Percentiles rank a stretch among this genome's conserved stretches.
Conservation (phyloP, 768 basidiomycete genomes). For the Agaricus subrufescens region DNA sequence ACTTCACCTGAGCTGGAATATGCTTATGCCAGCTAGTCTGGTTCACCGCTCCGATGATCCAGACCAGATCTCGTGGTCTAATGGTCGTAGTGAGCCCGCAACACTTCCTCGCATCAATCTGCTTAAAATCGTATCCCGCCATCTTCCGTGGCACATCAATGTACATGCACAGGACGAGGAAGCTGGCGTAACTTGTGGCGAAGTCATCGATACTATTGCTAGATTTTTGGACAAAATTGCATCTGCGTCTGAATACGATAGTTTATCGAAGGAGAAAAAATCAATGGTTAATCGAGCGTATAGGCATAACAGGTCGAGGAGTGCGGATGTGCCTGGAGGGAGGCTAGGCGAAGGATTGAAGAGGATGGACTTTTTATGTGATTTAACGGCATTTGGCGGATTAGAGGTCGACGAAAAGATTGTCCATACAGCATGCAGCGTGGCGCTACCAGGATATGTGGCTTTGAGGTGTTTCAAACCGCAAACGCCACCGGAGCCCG, state of each 20-base stretch:
- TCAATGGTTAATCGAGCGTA: slow-evolving; percentile 49
- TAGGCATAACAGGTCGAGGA: slow-evolving; percentile 68
- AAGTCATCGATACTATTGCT: slow-evolving; percentile 58
- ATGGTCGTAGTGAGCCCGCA: slow-evolving; percentile 65
- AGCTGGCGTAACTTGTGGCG: slow-evolving; percentile 66
- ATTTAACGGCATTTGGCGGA: slow-evolving; percentile 60
- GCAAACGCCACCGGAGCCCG: no score
- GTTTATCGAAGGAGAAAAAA: slow-evolving; percentile 29
- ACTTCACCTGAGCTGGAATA: slow-evolving; percentile 66
- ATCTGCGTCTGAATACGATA: slow-evolving; percentile 47
- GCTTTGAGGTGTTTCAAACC: slow-evolving; percentile 41
- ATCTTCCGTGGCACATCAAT: slow-evolving; percentile 78
- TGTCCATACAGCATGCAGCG: slow-evolving; percentile 41
- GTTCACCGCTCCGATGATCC: slow-evolving; percentile 62
- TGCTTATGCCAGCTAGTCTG: slow-evolving; percentile 59
- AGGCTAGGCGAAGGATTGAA: slow-evolving; percentile 57
- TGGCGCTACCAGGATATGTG: slow-evolving; percentile 52
- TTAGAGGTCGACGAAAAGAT: slow-evolving; percentile 40
- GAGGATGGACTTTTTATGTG: slow-evolving; percentile 62
- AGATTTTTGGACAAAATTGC: slow-evolving; percentile 46
- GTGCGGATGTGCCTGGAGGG: slow-evolving; percentile 23
- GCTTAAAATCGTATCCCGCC: slow-evolving; percentile 51
- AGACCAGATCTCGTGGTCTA: slow-evolving; percentile 57
- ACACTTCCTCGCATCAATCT: slow-evolving; percentile 65
- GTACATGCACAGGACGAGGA: slow-evolving; percentile 57